Percentiles rank a stretch among this genome's conserved stretches.
These are phyloP conservation scores for Colletotrichum sp. DNA, from an alignment of 2,329 filamentous ascomycete species.

Conservation along the genomic window DNA sequence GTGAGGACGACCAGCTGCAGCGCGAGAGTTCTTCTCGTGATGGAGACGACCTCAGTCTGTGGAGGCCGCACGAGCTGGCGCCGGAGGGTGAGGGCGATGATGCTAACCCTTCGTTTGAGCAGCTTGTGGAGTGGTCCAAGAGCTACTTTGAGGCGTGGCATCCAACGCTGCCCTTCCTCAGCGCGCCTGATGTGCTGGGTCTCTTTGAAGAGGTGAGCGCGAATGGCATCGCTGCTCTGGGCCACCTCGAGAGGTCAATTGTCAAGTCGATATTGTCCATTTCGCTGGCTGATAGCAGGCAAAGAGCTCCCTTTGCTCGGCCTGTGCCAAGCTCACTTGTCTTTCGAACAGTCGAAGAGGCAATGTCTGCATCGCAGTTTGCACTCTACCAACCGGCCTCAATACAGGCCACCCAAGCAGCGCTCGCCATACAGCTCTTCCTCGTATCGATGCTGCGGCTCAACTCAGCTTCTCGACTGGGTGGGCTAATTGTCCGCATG, in stretches of 20 bases:
- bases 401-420: constrained; percentile 52
- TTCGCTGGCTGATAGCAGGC: constrained; percentile 56
- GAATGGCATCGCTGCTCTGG: constrained; percentile 31
- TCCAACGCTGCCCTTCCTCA: constrained; percentile 59
- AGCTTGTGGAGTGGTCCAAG: constrained; percentile 53
- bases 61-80: constrained; percentile 40
- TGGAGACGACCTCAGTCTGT: constrained; percentile 32
- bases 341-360: constrained; percentile 53
- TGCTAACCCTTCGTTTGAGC: constrained; percentile 45
- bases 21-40: constrained; percentile 1
- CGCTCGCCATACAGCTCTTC: constrained; percentile 58
- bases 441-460: constrained; percentile 60
- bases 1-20: constrained; percentile 58
- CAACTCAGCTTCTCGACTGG: constrained; percentile 61
- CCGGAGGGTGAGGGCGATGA: not conserved
- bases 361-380: constrained; percentile 52
- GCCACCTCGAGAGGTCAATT: constrained; percentile 43
- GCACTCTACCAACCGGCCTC: constrained; percentile 52
- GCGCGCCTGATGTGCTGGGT: constrained; percentile 55
- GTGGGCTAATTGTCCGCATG: constrained; percentile 59
- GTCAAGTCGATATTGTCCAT: constrained; percentile 58
- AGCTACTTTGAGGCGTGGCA: constrained; percentile 66
- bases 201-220: constrained; percentile 48
- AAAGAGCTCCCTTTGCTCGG: constrained; percentile 31
- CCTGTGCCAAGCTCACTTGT: constrained; percentile 48